Base-by-base conservation (phyloP, 192 early-diverging fungal species). In the Coemansia sp. region DNA sequence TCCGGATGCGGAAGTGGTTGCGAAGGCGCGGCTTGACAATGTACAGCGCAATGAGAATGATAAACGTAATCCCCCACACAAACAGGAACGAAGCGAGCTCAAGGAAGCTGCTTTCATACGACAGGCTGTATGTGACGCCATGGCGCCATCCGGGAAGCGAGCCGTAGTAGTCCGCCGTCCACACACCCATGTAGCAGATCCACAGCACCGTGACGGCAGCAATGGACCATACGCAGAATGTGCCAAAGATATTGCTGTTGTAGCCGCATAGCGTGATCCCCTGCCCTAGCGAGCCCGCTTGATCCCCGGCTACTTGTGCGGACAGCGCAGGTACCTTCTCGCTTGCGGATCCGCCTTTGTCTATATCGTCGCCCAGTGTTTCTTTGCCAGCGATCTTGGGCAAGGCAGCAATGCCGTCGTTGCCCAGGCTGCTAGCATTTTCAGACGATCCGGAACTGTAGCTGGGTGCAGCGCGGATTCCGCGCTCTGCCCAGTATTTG, bases 1-100 rank as follows among this genome's bases (percentile, higher is more conserved):
- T 64, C 63, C 85, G 83, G 34, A 87, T 69, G 34, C 89, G 83
- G 81, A 90, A 93, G 76, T 87, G 89, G 63, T 88, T 89, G 66
- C 86, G 83, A 19, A 87, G 64, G 70, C 69, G 81, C 58, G 65
- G 66, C 55, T 78, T 77, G 65, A 73, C 70, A 11, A 82, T 25
- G n/a, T 69, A 77, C 34, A 83, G 57, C 17, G 42, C 41, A 1
- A 82, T 73, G 25, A 87, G 79, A 61, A 76, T 74, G 4, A 82
- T 49, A 32, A 82, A 73, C 14, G 70, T 52, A 35, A 86, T 63
- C 23, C 65, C 74, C 85, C 85, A 86, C 58, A 80, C 53, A 22
- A 77, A 58, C 13, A 86, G 69, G 63, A 86, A 86, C 7, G 83
- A 70, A 1, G 65, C 59, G 56, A 72, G 54, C 40, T 69, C 65